These are phyloP conservation scores for Hypoxylon sp. DNA, from an alignment of 2,329 filamentous ascomycete species.

Conservation along the genomic window DNA sequence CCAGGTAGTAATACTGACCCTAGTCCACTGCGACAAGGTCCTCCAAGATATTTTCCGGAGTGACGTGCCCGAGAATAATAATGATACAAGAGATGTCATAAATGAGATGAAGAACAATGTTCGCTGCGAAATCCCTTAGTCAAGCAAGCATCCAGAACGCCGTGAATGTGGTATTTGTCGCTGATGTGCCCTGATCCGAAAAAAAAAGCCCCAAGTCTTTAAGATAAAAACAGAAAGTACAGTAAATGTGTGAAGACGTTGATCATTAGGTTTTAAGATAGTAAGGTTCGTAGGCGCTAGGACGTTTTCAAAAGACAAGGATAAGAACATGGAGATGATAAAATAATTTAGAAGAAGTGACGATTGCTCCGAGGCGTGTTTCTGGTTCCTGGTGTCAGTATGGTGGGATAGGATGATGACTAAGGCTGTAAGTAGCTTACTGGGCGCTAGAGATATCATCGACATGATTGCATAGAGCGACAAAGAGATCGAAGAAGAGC, in stretches of 20 bases:
- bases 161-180: slow-evolving; percentile 48
- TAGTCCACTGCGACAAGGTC: neutral
- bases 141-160: slow-evolving; percentile 41
- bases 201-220: slow-evolving; percentile 37
- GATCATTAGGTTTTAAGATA: slow-evolving; percentile 49
- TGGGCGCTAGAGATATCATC: slow-evolving; percentile 74
- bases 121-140: slow-evolving; percentile 7
- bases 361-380: slow-evolving; percentile 65
- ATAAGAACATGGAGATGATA: slow-evolving; percentile 23
- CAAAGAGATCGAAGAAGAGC: slow-evolving; percentile 94
- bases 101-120: slow-evolving; percentile 20
- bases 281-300: slow-evolving; percentile 22
- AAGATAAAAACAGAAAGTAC: slow-evolving; percentile 23
- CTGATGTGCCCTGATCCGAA: slow-evolving; percentile 36
- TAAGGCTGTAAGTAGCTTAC: slow-evolving; percentile 59
- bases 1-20: neutral
- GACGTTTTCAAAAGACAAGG: slow-evolving; percentile 18
- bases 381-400: slow-evolving; percentile 49
- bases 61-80: slow-evolving; percentile 25
- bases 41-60: slow-evolving; percentile 5
- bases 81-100: slow-evolving; percentile 45
- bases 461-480: slow-evolving; percentile 92
- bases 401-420: slow-evolving; percentile 6
- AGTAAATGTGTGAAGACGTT: slow-evolving; percentile 41
- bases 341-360: slow-evolving; percentile 51